Percentiles rank a stretch among this genome's conserved stretches.
Conservation (phyloP, 345 rosid genomes). For the Hypericum androsaemum region DNA sequence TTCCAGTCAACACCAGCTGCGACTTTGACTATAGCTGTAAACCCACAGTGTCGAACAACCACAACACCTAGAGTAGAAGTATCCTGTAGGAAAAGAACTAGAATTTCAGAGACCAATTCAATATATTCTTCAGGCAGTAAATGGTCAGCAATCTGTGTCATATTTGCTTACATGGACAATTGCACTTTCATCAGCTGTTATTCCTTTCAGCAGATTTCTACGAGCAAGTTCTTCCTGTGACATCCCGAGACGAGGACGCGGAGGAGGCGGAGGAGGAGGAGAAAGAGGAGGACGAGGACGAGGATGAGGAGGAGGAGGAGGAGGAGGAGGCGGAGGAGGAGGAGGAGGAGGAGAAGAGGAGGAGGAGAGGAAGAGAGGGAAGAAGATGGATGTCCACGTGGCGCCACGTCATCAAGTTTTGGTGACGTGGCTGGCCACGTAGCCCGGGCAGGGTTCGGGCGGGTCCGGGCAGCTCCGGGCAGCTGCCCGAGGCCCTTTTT, state of each 20-base stretch:
- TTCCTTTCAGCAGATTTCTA: constrained; percentile 26
- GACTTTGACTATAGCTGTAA: constrained; percentile 25
- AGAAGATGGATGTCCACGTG: too few relatives aligned
- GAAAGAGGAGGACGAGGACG: too few relatives aligned
- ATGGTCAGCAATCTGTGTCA: constrained; percentile 15
- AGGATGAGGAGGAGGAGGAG: too few relatives aligned
- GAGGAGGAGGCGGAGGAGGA: too few relatives aligned
- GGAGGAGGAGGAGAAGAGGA: too few relatives aligned
- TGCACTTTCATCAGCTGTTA: constrained; percentile 30
- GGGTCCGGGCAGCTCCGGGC: too few relatives aligned
- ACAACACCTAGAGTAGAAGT: constrained; percentile 25
- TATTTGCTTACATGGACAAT: constrained; percentile 24
- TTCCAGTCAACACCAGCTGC: constrained; percentile 21
- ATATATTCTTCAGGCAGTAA: constrained; percentile 16
- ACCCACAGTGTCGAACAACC: constrained; percentile 26
- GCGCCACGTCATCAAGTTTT: too few relatives aligned
- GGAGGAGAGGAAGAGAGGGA: too few relatives aligned
- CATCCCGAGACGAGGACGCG: constrained; percentile 23
- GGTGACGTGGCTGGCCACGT: too few relatives aligned
- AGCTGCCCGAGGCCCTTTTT: too few relatives aligned
- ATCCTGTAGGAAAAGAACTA: constrained; percentile 25
- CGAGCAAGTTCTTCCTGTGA: constrained; percentile 24
- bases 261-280: too few relatives aligned
- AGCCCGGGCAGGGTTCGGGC: too few relatives aligned
- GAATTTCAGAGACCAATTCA: constrained; percentile 22